phyloP scores from a whole-genome alignment of 2,329 filamentous ascomycete species.

The Penicillium sp. region DNA sequence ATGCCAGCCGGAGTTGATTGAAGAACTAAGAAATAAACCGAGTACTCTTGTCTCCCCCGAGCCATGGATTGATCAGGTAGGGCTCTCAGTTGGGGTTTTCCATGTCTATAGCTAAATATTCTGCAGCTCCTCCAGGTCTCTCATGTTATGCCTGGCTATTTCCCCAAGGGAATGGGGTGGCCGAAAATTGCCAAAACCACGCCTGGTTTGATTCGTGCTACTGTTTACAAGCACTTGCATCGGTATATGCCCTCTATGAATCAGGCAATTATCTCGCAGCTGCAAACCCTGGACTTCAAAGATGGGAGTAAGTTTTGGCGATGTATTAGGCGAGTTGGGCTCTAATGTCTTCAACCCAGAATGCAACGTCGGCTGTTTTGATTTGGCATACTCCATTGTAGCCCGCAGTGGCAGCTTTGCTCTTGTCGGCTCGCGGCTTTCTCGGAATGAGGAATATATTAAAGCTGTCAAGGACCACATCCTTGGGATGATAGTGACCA shows the following conservation, averaged over 20 bases:
- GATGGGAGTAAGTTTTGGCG: slow-evolving; percentile 6
- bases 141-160: slow-evolving; percentile 33
- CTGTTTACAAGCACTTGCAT: slow-evolving; percentile 16
- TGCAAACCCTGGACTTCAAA: slow-evolving; percentile 7
- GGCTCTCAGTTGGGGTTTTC: not conserved
- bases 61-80: slow-evolving; percentile 23
- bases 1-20: slow-evolving; percentile 18
- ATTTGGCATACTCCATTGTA: slow-evolving; percentile 22
- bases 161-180: slow-evolving; percentile 16
- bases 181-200: slow-evolving; percentile 24
- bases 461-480: slow-evolving; percentile 22
- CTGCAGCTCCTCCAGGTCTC: slow-evolving; percentile 30
- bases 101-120: not conserved
- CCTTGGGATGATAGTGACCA: slow-evolving; percentile 21
- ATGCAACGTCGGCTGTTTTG: slow-evolving; percentile 17
- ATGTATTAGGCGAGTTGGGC: not conserved
- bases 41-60: slow-evolving; percentile 16
- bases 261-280: slow-evolving; percentile 15
- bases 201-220: slow-evolving; percentile 19
- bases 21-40: slow-evolving; percentile 15
- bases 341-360: not conserved
- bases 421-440: slow-evolving; percentile 17
- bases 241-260: slow-evolving; percentile 18
- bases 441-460: slow-evolving; percentile 18
- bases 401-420: slow-evolving; percentile 20